Evolutionary conservation across 2,329 filamentous ascomycete genomes (phyloP), one percentile per base, ranked within the genome.

Genomic region (Periconia sp.): DNA sequence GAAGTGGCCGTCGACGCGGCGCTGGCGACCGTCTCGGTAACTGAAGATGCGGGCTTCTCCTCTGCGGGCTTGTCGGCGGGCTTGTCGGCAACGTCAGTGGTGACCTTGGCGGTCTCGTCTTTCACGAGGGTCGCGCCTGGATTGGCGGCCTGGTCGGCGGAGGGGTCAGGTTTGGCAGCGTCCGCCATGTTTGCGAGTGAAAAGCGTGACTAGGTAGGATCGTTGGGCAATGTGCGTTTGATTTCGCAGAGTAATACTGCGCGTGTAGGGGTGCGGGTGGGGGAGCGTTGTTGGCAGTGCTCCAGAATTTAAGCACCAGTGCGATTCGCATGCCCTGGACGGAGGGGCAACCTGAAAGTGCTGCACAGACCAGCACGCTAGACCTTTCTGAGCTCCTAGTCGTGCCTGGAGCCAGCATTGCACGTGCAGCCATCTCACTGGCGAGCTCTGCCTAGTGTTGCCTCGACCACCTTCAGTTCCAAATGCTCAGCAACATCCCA

Each of bases 1-100:
- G 68, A 49, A 3, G 67, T 57, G 17, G 68, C 63, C 30, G 56
- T 56, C 5, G 64, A 47, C 13, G 66, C 65, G 36, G 65, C 71
- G 49, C 69, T 68, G 40, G 72, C 65, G 35, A 66, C 63, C 42
- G 63, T 66, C 58, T 71, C 66, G 17, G 67, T 65, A 35, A 64
- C 51, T n/a, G 51, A 39, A 17, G 51, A n/a, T n/a, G n/a, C n/a
- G n/a, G n/a, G n/a, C 34, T 36, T 36, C 22, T 36, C 34, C 12
- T 29, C 30, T 8, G 54, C 52, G n/a, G 66, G 75, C 78, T 81
- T 81, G 61, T 78, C 74, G 57, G 75, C 75, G 55, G 72, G 73
- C 59, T 65, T 65, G 42, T 70, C 66, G 16, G 64, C 59, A 34
- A 63, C 61, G 51, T 65, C 70, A 36, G 69, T 70, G 12, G 73